A percentile compares a stretch with the other conserved stretches of the same genome.
Evolutionary conservation across 768 basidiomycete genomes (phyloP).

Genomic region (Rhizopogon vesiculosus): DNA sequence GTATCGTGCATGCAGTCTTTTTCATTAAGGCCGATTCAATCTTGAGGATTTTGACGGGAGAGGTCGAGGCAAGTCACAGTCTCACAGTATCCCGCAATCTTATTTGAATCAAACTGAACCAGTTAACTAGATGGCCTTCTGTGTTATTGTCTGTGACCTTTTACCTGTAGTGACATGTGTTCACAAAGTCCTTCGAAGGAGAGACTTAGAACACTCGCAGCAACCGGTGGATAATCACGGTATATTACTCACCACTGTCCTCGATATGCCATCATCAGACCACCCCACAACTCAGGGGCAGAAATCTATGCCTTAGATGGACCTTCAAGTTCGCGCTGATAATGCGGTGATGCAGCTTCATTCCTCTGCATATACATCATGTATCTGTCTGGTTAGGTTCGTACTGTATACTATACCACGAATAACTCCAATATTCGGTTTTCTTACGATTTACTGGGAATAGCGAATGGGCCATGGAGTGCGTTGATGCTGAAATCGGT

Average conservation of each 20-base stretch:
- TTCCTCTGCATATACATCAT: not conserved
- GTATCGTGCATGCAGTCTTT: slow-evolving; percentile 3
- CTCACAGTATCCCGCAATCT: not conserved
- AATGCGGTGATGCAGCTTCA: not conserved
- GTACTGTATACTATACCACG: not conserved
- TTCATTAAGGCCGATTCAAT: slow-evolving; percentile 1
- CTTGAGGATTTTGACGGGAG: slow-evolving; percentile 3
- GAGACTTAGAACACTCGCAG: not conserved
- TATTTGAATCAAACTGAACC: not conserved
- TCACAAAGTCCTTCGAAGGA: slow-evolving; percentile 5
- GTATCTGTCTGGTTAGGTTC: not conserved
- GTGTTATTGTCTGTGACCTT: slow-evolving; percentile 12
- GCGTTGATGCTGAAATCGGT: no score
- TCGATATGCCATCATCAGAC: not conserved
- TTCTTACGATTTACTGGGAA: not conserved
- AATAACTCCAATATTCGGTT: not conserved
- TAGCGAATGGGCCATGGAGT: no score
- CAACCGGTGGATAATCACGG: not conserved
- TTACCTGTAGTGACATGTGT: slow-evolving; percentile 12
- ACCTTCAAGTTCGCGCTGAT: no score
- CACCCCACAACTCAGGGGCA: no score
- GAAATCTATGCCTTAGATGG: not conserved
- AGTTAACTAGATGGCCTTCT: slow-evolving; percentile 9
- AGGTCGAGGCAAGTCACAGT: slow-evolving; percentile 9
- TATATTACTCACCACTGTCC: slow-evolving; percentile 4